phyloP scores from a whole-genome alignment of 2,329 filamentous ascomycete species.

The Verticillium albo-atrum region DNA sequence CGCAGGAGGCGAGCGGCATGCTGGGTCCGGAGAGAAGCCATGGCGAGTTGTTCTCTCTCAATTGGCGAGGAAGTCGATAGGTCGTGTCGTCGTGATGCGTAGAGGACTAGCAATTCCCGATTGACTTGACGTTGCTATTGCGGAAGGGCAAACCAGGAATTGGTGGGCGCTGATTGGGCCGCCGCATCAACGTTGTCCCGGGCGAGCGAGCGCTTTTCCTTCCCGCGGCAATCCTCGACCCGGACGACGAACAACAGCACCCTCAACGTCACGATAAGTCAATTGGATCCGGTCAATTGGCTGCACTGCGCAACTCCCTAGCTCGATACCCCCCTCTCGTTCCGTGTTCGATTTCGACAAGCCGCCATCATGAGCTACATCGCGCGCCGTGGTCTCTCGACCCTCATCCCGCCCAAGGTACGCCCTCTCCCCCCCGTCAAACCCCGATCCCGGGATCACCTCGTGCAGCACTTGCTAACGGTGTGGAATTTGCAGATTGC shows the following conservation, averaged over 20 bases:
- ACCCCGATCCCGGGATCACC: slow-evolving; percentile 5
- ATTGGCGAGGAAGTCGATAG: background rate
- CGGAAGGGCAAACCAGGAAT: slow-evolving; percentile 11
- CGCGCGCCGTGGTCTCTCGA: slow-evolving; percentile 86
- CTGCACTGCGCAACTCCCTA: slow-evolving; percentile 7
- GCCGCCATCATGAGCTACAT: slow-evolving; percentile 83
- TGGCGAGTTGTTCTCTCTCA: slow-evolving; percentile 29
- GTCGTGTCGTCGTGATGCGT: background rate
- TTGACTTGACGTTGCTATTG: slow-evolving; percentile 3
- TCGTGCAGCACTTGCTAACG: background rate
- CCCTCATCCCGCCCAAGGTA: slow-evolving; percentile 99
- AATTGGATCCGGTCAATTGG: slow-evolving; percentile 12
- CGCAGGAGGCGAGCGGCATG: slow-evolving; percentile 48
- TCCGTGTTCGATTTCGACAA: slow-evolving; percentile 17
- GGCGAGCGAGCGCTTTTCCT: slow-evolving; percentile 44
- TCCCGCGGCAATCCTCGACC: slow-evolving; percentile 14
- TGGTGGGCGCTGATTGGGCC: slow-evolving; percentile 34
- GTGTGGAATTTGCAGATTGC: slow-evolving; percentile 54
- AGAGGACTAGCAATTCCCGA: slow-evolving; percentile 7
- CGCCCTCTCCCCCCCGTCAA: slow-evolving; percentile 20
- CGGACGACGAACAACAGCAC: slow-evolving; percentile 10
- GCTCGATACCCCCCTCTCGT: slow-evolving; percentile 12
- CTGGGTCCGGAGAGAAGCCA: slow-evolving; percentile 63
- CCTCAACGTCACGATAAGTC: slow-evolving; percentile 6
- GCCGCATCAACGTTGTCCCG: slow-evolving; percentile 39